Base-by-base conservation (phyloP, 495 filamentous ascomycete genomes). In the Penicillium bialowiezense region DNA sequence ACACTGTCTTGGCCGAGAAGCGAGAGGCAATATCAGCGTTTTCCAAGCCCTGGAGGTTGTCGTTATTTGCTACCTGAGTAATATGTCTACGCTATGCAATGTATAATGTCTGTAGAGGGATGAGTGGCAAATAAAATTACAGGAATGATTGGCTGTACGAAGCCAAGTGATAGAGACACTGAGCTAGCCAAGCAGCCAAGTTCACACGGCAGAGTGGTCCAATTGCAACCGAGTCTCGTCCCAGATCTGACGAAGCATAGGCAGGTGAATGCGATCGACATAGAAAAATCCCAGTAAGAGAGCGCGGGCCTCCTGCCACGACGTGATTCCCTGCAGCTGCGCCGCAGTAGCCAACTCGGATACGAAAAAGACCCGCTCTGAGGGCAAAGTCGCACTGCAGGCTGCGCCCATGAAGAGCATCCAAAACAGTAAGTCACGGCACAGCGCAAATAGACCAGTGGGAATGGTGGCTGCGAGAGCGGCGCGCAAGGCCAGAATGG, bases 401-500 rank as follows among this genome's bases (percentile, higher is more conserved):
- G 64, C 56, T 3, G 61, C 67, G 15, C 70, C 73, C 15, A 70
- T 60, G 50, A 74, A 72, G 1, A 74, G 56, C 15, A 71, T 38
- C 73, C 73, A 76, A 34, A 73, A 60, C 12, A 76, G 44, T 10
- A 76, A 44, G 35, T 72, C 69, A 1, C 52, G 60, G n/a, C 65
- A 69, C 7, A 69, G 62, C 20, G 59, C 52, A 55, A 67, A 76
- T 21, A 63, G 54, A 0, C 69, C 71, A 0, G 66, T 38, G 5
- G 59, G 51, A 21, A 76, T 70, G 23, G 69, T 71, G 9, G 52
- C 51, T 35, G 66, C 68, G 7, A 76, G 58, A 4, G 71, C 71
- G 7, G 50, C 29, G 38, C 68, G 68, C n/a, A 76, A 59, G 5
- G 60, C 64, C 9, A 59, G 58, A 37, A 76, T 67, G 3, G 73